phyloP scores from a whole-genome alignment of 331 rosid species.

The Arachis monticola region DNA sequence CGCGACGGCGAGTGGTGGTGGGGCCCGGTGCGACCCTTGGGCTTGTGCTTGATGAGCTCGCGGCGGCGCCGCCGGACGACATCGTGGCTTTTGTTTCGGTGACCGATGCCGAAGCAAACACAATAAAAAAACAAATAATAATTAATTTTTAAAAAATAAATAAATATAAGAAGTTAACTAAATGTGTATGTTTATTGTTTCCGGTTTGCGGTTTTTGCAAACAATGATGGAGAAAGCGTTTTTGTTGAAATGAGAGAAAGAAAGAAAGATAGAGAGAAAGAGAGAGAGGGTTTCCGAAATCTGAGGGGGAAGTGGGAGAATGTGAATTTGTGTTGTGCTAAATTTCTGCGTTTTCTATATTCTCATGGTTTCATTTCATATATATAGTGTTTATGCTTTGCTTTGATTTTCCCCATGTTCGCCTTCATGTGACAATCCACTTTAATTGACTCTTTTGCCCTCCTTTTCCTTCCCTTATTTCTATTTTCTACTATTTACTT shows the following conservation, averaged over 20 bases:
- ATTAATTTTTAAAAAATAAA: no score
- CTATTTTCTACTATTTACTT: no score
- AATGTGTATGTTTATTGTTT: background rate
- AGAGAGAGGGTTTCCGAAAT: background rate
- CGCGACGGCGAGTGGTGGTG: slow-evolving; percentile 84
- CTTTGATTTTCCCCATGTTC: no score
- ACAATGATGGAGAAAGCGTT: background rate
- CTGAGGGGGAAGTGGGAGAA: background rate
- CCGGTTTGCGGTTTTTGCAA: background rate
- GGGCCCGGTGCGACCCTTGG: slow-evolving; percentile 64
- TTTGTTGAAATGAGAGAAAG: background rate
- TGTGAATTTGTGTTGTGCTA: background rate
- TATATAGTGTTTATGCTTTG: no score
- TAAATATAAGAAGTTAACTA: no score
- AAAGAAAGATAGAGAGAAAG: background rate
- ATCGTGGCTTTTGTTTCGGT: slow-evolving; percentile 31
- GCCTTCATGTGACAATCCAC: no score
- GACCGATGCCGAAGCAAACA: slow-evolving; percentile 37
- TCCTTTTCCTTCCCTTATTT: no score
- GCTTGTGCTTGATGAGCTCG: slow-evolving; percentile 55
- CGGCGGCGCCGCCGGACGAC: slow-evolving; percentile 70
- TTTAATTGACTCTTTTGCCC: no score
- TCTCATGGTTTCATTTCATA: no score
- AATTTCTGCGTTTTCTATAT: background rate
- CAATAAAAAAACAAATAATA: background rate